phyloP scores from a whole-genome alignment of 108 stramenopile species.

The Nitzschia sp. region DNA sequence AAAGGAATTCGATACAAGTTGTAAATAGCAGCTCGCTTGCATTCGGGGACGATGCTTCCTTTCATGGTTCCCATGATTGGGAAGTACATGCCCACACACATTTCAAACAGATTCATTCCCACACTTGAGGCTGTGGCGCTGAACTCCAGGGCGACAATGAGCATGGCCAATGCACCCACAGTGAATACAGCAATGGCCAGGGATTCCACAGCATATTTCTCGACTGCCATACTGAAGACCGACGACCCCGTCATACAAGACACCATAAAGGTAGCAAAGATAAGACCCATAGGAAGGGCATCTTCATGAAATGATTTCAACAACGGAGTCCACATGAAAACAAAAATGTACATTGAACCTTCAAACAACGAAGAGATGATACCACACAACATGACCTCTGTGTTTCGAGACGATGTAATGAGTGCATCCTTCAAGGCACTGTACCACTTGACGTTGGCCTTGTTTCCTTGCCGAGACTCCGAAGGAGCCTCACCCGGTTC shows the following conservation, averaged over 20 bases:
- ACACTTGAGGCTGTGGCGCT: slow-evolving; percentile 67
- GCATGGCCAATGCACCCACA: slow-evolving; percentile 62
- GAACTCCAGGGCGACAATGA: slow-evolving; percentile 51
- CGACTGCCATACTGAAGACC: slow-evolving; percentile 78
- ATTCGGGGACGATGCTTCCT: slow-evolving; percentile 91
- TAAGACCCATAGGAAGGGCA: slow-evolving; percentile 87
- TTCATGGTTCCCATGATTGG: slow-evolving; percentile 95
- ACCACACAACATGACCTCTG: slow-evolving; percentile 79
- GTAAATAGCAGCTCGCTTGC: slow-evolving; percentile 91
- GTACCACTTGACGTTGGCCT: slow-evolving; percentile 42
- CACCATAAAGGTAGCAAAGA: slow-evolving; percentile 96
- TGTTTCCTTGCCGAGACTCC: slow-evolving; percentile 62
- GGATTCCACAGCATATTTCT: slow-evolving; percentile 58
- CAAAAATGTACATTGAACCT: slow-evolving; percentile 92
- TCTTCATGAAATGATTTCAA: slow-evolving; percentile 37
- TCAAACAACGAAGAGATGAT: slow-evolving; percentile 91
- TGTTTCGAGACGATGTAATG: slow-evolving; percentile 51
- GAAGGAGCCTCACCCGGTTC: slow-evolving; percentile 25
- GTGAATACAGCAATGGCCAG: slow-evolving; percentile 66
- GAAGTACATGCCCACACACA: slow-evolving; percentile 95
- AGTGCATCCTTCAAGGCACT: slow-evolving; percentile 62
- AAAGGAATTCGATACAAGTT: slow-evolving; percentile 92
- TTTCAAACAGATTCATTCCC: slow-evolving; percentile 92
- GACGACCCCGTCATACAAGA: slow-evolving; percentile 90
- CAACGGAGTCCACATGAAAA: slow-evolving; percentile 97